Evolutionary conservation across 139 green algal species (phyloP).

Genomic region (Coelastrella sp.): DNA sequence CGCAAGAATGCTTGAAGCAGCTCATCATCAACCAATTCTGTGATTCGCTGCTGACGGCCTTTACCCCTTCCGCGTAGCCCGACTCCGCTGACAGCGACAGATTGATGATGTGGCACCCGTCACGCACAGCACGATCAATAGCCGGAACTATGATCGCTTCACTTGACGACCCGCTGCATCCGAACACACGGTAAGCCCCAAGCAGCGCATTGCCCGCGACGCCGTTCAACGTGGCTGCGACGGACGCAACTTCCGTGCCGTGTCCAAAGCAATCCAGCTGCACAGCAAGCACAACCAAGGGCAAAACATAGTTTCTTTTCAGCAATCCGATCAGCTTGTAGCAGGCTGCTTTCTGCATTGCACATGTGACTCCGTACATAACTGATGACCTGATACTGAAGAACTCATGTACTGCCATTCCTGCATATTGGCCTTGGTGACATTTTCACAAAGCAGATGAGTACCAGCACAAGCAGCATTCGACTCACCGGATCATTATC

Average conservation of each 20-base stretch:
- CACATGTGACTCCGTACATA: too few relatives aligned
- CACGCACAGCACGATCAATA: slow-evolving; percentile 18
- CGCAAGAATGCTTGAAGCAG: not conserved
- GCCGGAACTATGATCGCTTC: slow-evolving; percentile 14
- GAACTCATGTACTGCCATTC: too few relatives aligned
- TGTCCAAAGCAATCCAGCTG: slow-evolving; percentile 15
- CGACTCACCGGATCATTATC: slow-evolving; percentile 18
- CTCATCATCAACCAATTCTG: not conserved
- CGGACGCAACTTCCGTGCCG: slow-evolving; percentile 25
- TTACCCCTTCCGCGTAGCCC: not conserved
- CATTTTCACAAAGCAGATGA: too few relatives aligned
- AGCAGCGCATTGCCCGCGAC: not conserved
- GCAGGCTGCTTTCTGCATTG: too few relatives aligned
- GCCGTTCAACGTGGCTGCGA: slow-evolving; percentile 21
- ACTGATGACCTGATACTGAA: too few relatives aligned
- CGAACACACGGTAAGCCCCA: slow-evolving; percentile 23
- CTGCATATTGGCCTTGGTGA: too few relatives aligned
- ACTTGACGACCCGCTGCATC: not conserved
- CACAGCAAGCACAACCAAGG: not conserved
- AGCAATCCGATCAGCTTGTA: too few relatives aligned
- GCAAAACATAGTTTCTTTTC: too few relatives aligned
- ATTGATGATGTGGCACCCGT: slow-evolving; percentile 40
- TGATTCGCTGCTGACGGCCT: not conserved
- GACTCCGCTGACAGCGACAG: slow-evolving; percentile 16
- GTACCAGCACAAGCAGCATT: too few relatives aligned